phyloP scores from a whole-genome alignment of 805 yeast genomes.

The Scheffersomyces amazonensis region DNA sequence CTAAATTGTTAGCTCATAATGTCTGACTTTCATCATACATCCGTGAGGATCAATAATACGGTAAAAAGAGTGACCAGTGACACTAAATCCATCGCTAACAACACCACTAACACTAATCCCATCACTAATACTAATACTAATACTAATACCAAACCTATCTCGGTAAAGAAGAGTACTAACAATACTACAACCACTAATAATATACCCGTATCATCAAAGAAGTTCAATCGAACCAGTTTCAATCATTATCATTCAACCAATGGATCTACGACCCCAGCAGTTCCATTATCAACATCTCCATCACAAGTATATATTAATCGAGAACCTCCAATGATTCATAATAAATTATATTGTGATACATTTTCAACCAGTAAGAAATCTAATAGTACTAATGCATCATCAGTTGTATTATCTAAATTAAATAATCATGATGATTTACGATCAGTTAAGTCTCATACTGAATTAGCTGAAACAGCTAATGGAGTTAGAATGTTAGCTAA shows the following conservation, averaged over 20 bases:
- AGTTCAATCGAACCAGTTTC: background rate
- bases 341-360: slow-evolving; percentile 26
- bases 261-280: background rate
- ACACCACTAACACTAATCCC: too few relatives aligned
- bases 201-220: too few relatives aligned
- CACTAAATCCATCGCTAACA: too few relatives aligned
- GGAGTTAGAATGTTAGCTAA: slow-evolving; percentile 76
- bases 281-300: slow-evolving; percentile 1
- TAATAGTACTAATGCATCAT: slow-evolving; percentile 10
- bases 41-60: too few relatives aligned
- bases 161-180: background rate
- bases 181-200: too few relatives aligned
- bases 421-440: slow-evolving; percentile 40
- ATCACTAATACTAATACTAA: too few relatives aligned
- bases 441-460: slow-evolving; percentile 66
- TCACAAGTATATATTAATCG: slow-evolving; percentile 6
- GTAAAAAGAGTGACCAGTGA: too few relatives aligned
- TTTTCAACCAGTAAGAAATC: slow-evolving; percentile 10
- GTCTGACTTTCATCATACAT: too few relatives aligned
- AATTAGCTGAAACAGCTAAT: slow-evolving; percentile 76
- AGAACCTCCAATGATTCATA: slow-evolving; percentile 25
- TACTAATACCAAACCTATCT: background rate
- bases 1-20: too few relatives aligned
- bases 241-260: background rate
- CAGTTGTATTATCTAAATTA: slow-evolving; percentile 26